Base-by-base conservation (phyloP, 768 basidiomycete species). In the Agrocybe chaxingu region DNA sequence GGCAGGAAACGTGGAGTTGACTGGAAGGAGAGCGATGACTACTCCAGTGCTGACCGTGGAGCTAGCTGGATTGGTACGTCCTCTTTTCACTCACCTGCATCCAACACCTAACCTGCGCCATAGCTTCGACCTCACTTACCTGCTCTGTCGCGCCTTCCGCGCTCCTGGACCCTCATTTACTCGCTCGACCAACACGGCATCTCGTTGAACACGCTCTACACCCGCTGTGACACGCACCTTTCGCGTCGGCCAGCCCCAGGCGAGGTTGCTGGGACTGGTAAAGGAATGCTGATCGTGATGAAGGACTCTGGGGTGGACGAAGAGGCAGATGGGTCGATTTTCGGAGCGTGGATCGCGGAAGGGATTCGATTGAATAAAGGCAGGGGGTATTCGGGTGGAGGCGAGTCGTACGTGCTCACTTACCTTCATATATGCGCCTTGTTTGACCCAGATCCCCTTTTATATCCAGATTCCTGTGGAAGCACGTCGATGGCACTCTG, bases 111-210 rank as follows among this genome's bases (percentile, higher is more conserved):
- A 43, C 33, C 13, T 9, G 16, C 13, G n/a, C 7, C 13, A 11
- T 46, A 92, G 90, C 71, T 94, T 19, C 85, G 89, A 0, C 67
- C 82, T 1, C 73, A 83, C 50, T 75, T 95, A 1, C 87, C 92
- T 0, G 82, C 90, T 0, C 77, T 94, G 5, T 73, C 80, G 1
- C 84, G 87, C 3, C 79, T 95, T 12, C 77, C 85, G 0, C 72
- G 75, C 6, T 70, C 75, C 29, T 96, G 93, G 93, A 78, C 78
- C 0, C 78, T 95, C 0, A 68, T 93, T 4, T 94, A 95, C 70
- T 94, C 92, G 11, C 76, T 97, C 12, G 96, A 98, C 61, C 94
- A 97, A 60, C 89, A 98, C 57, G 96, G 96, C 0, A 93, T 95
- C 40, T 95, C 92, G 9, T 75, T 98, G 10, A 84, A 87, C 40